phyloP scores from a whole-genome alignment of 306 rosid genomes.

The Fragaria vesca region DNA sequence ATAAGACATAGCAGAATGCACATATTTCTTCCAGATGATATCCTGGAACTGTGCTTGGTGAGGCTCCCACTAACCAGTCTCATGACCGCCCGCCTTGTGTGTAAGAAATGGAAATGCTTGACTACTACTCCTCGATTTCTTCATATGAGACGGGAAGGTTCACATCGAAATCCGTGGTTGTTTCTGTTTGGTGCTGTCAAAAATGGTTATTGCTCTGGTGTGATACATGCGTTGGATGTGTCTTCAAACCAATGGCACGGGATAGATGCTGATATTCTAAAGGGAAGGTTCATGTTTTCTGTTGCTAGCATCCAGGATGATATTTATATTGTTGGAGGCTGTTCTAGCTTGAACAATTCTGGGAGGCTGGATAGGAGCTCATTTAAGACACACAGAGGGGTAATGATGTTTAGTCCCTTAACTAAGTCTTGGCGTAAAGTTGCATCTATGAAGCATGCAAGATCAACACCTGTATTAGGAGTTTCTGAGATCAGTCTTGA shows the following conservation, averaged over 20 bases:
- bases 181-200: slow-evolving; percentile 91
- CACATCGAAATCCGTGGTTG: slow-evolving; percentile 82
- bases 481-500: slow-evolving; percentile 67
- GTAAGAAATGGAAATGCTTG: slow-evolving; percentile 89
- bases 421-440: slow-evolving; percentile 90
- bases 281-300: slow-evolving; percentile 92
- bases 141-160: slow-evolving; percentile 85
- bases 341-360: slow-evolving; percentile 85
- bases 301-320: slow-evolving; percentile 80
- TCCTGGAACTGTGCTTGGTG: slow-evolving; percentile 92
- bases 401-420: slow-evolving; percentile 75
- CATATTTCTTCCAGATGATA: slow-evolving; percentile 91
- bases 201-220: slow-evolving; percentile 91
- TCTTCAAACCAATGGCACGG: slow-evolving; percentile 78
- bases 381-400: slow-evolving; percentile 94
- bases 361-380: slow-evolving; percentile 92
- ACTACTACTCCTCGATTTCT: slow-evolving; percentile 80
- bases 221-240: slow-evolving; percentile 86
- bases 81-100: slow-evolving; percentile 96
- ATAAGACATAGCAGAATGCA: slow-evolving; percentile 59
- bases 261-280: slow-evolving; percentile 74
- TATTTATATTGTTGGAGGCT: slow-evolving; percentile 85
- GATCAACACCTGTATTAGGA: slow-evolving; percentile 87
- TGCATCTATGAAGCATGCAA: slow-evolving; percentile 83
- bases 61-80: slow-evolving; percentile 85